Evolutionary conservation across 345 rosid species (phyloP).

Genomic region (Citrus sp.): DNA sequence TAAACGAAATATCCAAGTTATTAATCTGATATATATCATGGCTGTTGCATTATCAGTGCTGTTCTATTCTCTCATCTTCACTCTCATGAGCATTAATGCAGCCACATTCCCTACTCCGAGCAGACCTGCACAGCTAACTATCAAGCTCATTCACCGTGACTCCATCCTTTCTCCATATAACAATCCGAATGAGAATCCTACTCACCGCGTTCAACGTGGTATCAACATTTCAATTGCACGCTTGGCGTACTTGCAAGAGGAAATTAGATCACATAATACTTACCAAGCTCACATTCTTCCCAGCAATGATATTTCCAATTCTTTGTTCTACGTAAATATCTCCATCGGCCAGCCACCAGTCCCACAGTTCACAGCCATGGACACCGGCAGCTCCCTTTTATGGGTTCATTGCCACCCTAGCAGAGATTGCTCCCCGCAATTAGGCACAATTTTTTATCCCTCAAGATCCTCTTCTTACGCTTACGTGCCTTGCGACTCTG

Average conservation of each 20-base stretch:
- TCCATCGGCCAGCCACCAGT: constrained; percentile 60
- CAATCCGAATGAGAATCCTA: constrained; percentile 13
- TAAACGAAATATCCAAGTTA: too few relatives aligned
- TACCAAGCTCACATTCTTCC: constrained; percentile 32
- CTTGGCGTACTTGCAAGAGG: constrained; percentile 21
- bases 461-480: constrained; percentile 41
- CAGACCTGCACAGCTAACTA: constrained; percentile 3
- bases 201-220: constrained; percentile 17
- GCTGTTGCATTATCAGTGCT: too few relatives aligned
- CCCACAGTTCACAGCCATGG: constrained; percentile 48
- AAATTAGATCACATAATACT: background rate
- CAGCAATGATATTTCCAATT: background rate
- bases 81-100: background rate
- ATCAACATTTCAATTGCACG: constrained; percentile 31
- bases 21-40: too few relatives aligned
- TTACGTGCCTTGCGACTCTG: constrained; percentile 28
- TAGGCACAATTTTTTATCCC: constrained; percentile 35
- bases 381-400: constrained; percentile 62
- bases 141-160: constrained; percentile 28
- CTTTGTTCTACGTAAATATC: constrained; percentile 34
- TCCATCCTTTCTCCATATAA: constrained; percentile 29
- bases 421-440: constrained; percentile 23
- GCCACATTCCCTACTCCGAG: background rate
- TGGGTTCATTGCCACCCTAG: constrained; percentile 61
- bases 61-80: too few relatives aligned